Evolutionary conservation across 2,329 filamentous ascomycete genomes (phyloP).

Genomic region (Trichoderma lentiforme): DNA sequence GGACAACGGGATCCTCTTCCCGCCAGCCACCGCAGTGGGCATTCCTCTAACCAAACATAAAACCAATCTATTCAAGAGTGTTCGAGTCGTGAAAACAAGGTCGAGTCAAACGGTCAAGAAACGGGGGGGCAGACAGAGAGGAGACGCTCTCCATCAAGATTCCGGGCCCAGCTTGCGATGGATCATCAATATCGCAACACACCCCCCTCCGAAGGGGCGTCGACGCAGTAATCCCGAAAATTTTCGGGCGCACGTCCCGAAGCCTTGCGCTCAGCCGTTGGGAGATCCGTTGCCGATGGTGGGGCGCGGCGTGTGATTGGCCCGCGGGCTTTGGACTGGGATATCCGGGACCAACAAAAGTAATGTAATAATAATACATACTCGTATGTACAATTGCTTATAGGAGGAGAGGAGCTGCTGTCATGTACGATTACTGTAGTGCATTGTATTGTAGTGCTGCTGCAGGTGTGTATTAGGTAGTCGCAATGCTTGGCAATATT

Average conservation of each 20-base stretch:
- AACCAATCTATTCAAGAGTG: neutral
- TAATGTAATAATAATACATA: neutral
- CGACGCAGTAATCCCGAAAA: neutral
- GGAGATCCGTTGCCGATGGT: slow-evolving; percentile 13
- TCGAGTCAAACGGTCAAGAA: neutral
- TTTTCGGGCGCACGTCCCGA: slow-evolving; percentile 11
- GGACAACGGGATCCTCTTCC: neutral
- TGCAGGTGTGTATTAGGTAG: too few relatives aligned
- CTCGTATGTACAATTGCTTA: neutral
- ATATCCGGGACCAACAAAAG: neutral
- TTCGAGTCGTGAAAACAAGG: neutral
- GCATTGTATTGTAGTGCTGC: too few relatives aligned
- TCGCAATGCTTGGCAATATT: too few relatives aligned
- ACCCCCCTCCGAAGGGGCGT: neutral
- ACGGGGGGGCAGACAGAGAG: neutral
- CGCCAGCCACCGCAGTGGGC: neutral
- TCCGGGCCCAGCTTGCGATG: neutral
- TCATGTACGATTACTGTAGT: neutral
- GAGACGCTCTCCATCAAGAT: neutral
- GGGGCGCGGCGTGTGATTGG: slow-evolving; percentile 5
- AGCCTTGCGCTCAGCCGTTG: slow-evolving; percentile 15
- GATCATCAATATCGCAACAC: neutral
- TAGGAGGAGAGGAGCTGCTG: neutral
- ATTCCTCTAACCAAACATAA: neutral
- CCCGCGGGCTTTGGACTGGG: neutral